Evolutionary conservation across 257 asterid species (phyloP).

Genomic region (Nicotiana tomentosiformis): DNA sequence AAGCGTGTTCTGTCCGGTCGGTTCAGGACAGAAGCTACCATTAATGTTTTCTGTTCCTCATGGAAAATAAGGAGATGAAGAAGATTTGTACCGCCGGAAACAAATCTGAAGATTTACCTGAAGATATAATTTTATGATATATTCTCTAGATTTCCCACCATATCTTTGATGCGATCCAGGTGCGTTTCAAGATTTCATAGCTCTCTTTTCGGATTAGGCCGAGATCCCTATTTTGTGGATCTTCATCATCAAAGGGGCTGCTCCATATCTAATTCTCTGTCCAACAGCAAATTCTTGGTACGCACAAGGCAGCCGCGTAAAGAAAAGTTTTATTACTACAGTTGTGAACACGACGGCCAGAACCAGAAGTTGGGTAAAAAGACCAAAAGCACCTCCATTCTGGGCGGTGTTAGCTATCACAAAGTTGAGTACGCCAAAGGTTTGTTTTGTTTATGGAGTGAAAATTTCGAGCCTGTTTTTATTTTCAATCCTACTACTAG

Average conservation of each 20-base stretch:
- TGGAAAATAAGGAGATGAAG: not conserved
- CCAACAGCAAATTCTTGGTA: not conserved
- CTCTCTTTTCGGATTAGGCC: not conserved
- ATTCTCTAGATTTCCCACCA: not conserved
- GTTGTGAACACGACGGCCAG: too few species aligned
- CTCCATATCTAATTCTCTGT: not conserved
- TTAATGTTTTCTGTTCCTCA: not conserved
- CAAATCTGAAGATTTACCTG: not conserved
- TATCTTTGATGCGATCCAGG: not conserved
- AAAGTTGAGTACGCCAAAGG: not conserved
- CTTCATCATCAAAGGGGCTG: not conserved
- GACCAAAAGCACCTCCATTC: not conserved
- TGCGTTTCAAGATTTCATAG: not conserved
- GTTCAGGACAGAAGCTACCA: not conserved
- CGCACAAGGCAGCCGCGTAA: not conserved
- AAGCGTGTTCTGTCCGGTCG: too few species aligned
- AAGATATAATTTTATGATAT: too few species aligned
- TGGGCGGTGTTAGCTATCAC: not conserved
- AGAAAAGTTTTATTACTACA: not conserved
- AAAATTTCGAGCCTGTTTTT: not conserved
- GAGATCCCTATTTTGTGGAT: not conserved
- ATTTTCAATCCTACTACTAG: not conserved
- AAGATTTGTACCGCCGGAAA: not conserved
- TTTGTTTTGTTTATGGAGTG: not conserved
- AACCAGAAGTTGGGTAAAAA: too few species aligned